Percentiles rank a stretch among this genome's conserved stretches.
Evolutionary conservation across 208 protist species (phyloP).

Genomic region (Acanthamoeba comandoni): DNA sequence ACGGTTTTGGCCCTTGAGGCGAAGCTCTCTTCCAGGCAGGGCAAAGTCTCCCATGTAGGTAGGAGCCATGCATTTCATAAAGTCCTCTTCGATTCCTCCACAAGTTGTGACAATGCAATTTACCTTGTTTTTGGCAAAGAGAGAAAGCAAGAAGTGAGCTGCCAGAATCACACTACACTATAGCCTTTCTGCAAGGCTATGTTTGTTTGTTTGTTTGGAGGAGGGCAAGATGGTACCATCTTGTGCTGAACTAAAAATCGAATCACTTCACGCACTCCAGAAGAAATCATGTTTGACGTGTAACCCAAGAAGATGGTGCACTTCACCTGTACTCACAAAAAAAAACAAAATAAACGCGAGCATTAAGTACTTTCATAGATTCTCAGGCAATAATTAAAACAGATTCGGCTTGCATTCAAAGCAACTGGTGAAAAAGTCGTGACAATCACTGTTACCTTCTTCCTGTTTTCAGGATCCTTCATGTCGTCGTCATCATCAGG

Average conservation of each 20-base stretch:
- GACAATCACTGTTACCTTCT: conserved; percentile 32
- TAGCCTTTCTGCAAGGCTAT: neutral
- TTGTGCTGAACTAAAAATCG: conserved; percentile 95
- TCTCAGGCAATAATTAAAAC: neutral
- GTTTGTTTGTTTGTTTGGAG: too few species aligned
- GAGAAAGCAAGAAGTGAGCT: neutral
- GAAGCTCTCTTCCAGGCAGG: conserved; percentile 92
- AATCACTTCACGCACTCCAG: conserved; percentile 97
- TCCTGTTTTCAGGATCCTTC: conserved; percentile 72
- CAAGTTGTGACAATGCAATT: conserved; percentile 98
- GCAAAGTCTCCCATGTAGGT: conserved; percentile 96
- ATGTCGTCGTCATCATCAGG: conserved; percentile 76
- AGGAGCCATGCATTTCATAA: conserved; percentile 98
- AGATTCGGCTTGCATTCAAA: neutral
- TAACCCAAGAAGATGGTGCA: conserved; percentile 98
- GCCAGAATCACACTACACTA: neutral
- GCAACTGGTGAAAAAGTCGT: neutral
- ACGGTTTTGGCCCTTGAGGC: conserved; percentile 94
- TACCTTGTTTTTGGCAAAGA: conserved; percentile 84
- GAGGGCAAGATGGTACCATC: conserved; percentile 79
- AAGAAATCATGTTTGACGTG: conserved; percentile 99
- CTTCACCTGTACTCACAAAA: conserved; percentile 61
- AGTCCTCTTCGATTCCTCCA: conserved; percentile 99
- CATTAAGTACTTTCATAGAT: neutral
- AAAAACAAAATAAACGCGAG: neutral